phyloP scores from a whole-genome alignment of 176 grass and related monocot species.

The Aegilops sharonensis region DNA sequence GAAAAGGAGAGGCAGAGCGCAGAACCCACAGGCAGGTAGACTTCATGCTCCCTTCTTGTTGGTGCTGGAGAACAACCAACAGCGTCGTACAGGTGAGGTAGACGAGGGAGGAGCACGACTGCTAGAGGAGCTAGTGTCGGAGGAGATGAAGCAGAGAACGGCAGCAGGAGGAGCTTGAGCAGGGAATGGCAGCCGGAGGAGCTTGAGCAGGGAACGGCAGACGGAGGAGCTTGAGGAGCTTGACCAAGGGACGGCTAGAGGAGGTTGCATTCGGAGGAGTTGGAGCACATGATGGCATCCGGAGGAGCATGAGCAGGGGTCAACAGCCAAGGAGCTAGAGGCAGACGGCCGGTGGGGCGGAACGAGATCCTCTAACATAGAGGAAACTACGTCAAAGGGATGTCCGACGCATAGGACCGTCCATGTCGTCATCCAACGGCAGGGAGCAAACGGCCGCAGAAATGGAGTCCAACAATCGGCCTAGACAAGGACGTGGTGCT shows the following conservation, averaged over 20 bases:
- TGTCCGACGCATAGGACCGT: neutral
- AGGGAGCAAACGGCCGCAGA: neutral
- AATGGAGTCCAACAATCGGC: neutral
- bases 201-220: no score
- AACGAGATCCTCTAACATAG: neutral
- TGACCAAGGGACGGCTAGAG: neutral
- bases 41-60: neutral
- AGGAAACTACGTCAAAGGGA: neutral
- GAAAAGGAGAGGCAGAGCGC: no score
- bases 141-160: neutral
- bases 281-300: no score
- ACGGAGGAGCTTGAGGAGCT: no score
- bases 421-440: neutral
- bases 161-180: neutral
- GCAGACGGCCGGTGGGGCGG: no score
- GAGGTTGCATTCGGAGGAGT: no score
- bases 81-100: neutral
- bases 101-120: neutral
- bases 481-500: neutral
- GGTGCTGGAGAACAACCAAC: neutral
- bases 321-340: no score
- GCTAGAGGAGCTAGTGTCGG: neutral
- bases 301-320: no score
- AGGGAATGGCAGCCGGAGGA: neutral
- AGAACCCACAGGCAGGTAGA: neutral